phyloP scores from a whole-genome alignment of 768 basidiomycete species.

The Trametes meyenii region DNA sequence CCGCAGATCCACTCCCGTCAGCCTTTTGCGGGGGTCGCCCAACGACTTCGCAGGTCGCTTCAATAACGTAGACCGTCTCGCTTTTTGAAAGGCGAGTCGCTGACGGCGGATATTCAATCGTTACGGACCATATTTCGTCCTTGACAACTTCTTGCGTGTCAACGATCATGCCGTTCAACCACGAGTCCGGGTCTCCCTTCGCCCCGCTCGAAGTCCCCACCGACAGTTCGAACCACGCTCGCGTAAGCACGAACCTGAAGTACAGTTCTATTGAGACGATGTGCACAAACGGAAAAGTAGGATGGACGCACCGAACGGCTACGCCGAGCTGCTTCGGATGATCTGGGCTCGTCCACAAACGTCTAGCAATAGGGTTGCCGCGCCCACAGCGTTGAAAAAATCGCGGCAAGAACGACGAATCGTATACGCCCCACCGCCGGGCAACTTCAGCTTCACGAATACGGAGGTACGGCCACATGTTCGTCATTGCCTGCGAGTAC shows the following conservation, averaged over 20 bases:
- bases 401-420: conserved; percentile 52
- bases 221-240: conserved; percentile 65
- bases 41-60: conserved; percentile 74
- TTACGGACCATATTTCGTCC: conserved; percentile 64
- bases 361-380: conserved; percentile 41
- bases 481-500: conserved; percentile 49
- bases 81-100: conserved; percentile 19
- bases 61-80: conserved; percentile 59
- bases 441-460: conserved; percentile 49
- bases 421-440: conserved; percentile 43
- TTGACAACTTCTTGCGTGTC: conserved; percentile 55
- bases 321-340: conserved; percentile 57
- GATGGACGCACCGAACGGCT: conserved; percentile 52
- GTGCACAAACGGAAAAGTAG: background rate
- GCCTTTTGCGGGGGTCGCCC: conserved; percentile 39
- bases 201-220: conserved; percentile 38
- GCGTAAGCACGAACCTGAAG: conserved; percentile 61
- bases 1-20: background rate
- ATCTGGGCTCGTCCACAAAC: conserved; percentile 64
- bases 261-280: background rate
- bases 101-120: conserved; percentile 28
- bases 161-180: conserved; percentile 43
- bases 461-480: conserved; percentile 75
- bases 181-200: conserved; percentile 33
- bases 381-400: conserved; percentile 34